Conservation (phyloP, 768 basidiomycete species). For the Pulveroboletus sp. region DNA sequence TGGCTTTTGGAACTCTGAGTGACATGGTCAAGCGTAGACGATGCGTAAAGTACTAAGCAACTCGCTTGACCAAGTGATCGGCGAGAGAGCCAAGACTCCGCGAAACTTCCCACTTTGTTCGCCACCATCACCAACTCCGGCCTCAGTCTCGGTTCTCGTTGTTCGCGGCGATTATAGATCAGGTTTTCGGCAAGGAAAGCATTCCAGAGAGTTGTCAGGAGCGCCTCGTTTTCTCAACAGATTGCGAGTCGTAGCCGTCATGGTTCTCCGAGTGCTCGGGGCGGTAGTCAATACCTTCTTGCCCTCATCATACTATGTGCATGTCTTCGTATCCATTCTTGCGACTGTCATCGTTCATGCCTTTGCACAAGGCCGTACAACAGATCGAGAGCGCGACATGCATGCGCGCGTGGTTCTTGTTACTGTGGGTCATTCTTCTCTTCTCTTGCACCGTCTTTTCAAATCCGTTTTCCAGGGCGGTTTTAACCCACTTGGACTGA, state of each 20-base stretch:
- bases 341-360: conserved; percentile 47
- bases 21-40: conserved; percentile 53
- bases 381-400: conserved; percentile 67
- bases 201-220: too few species aligned
- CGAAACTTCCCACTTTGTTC: background rate
- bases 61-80: background rate
- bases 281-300: conserved; percentile 39
- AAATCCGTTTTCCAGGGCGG: conserved; percentile 47
- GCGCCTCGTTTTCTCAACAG: too few species aligned
- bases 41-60: conserved; percentile 3
- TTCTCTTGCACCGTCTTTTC: background rate
- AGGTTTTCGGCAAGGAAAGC: background rate
- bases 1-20: conserved; percentile 88
- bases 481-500: conserved; percentile 70
- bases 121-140: background rate
- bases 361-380: conserved; percentile 65
- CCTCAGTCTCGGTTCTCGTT: background rate
- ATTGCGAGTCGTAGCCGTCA: conserved; percentile 14
- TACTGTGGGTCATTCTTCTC: conserved; percentile 45
- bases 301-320: conserved; percentile 55
- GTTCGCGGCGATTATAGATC: background rate
- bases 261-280: conserved; percentile 52
- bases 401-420: conserved; percentile 68
- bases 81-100: conserved; percentile 8
- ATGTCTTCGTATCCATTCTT: conserved; percentile 42